A percentile compares a stretch with the other conserved stretches of the same genome.
These are phyloP conservation scores for Cladosporium sp. DNA, from an alignment of 2,329 filamentous ascomycete genomes.

Conservation along the genomic window DNA sequence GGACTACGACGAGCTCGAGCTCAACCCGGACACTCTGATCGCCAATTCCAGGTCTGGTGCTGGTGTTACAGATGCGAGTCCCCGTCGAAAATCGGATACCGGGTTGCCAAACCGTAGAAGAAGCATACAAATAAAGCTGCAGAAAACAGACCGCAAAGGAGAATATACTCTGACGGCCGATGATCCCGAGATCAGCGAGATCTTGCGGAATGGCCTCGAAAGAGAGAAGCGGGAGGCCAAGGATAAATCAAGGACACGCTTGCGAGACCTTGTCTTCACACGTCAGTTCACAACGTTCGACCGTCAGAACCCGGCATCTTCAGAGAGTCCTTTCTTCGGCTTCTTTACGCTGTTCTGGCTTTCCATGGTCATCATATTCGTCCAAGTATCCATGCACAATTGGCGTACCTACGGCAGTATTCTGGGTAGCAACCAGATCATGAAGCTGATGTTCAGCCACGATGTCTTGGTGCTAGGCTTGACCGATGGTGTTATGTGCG, in stretches of 20 bases:
- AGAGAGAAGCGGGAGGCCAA: constrained; percentile 35
- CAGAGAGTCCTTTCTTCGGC: constrained; percentile 69
- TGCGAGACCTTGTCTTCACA: constrained; percentile 64
- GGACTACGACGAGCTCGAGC: constrained; percentile 36
- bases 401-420: constrained; percentile 65
- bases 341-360: constrained; percentile 81
- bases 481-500: constrained; percentile 68
- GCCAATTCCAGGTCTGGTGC: constrained; percentile 24
- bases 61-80: not conserved
- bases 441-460: constrained; percentile 61
- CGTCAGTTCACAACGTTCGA: constrained; percentile 71
- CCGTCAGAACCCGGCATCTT: constrained; percentile 60
- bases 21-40: constrained; percentile 35
- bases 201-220: constrained; percentile 41
- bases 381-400: constrained; percentile 65
- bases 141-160: constrained; percentile 43
- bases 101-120: constrained; percentile 25
- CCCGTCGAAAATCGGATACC: not conserved
- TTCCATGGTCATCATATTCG: constrained; percentile 60
- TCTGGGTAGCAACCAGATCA: constrained; percentile 67
- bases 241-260: constrained; percentile 34
- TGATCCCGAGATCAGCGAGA: constrained; percentile 46
- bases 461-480: constrained; percentile 50
- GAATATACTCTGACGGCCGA: constrained; percentile 48
- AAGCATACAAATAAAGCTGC: constrained; percentile 45